A percentile compares a stretch with the other conserved stretches of the same genome.
These are phyloP conservation scores for Albugo laibachii DNA, from an alignment of 352 stramenopile species.

Conservation along the genomic window DNA sequence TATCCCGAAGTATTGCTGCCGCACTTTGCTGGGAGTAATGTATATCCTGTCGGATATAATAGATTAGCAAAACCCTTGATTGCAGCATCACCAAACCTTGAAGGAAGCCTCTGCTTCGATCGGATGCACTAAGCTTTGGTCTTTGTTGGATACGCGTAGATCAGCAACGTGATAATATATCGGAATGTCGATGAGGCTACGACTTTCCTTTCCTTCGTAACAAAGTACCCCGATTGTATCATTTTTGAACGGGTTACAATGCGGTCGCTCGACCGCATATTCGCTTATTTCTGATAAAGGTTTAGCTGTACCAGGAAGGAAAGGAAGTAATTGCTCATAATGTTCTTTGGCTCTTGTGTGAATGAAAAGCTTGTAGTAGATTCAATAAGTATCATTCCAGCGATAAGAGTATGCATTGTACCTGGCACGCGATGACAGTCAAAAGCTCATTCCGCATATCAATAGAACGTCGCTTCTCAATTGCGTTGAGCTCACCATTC, in stretches of 20 bases:
- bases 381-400: too few relatives aligned
- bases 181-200: slow-evolving; percentile 22
- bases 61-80: neutral
- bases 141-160: too few relatives aligned
- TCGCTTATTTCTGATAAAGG: slow-evolving; percentile 37
- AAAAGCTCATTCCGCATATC: slow-evolving; percentile 68
- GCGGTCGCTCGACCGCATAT: slow-evolving; percentile 21
- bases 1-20: slow-evolving; percentile 2
- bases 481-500: slow-evolving; percentile 34
- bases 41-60: slow-evolving; percentile 21
- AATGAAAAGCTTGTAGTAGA: slow-evolving; percentile 22
- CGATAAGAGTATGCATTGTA: slow-evolving; percentile 1
- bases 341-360: slow-evolving; percentile 40
- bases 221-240: slow-evolving; percentile 31
- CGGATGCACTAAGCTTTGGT: slow-evolving; percentile 18
- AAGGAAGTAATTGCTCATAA: slow-evolving; percentile 48
- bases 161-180: slow-evolving; percentile 13
- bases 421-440: slow-evolving; percentile 46
- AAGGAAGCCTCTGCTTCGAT: slow-evolving; percentile 22
- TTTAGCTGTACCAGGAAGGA: slow-evolving; percentile 38
- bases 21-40: slow-evolving; percentile 51
- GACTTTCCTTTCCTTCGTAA: slow-evolving; percentile 27
- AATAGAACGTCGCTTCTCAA: slow-evolving; percentile 31
- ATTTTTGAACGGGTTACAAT: slow-evolving; percentile 19
- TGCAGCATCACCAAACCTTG: slow-evolving; percentile 11